Percentiles rank a stretch among this genome's conserved stretches.
phyloP scores from a whole-genome alignment of 192 early-diverging fungal species.

The Ambispora gerdemannii region DNA sequence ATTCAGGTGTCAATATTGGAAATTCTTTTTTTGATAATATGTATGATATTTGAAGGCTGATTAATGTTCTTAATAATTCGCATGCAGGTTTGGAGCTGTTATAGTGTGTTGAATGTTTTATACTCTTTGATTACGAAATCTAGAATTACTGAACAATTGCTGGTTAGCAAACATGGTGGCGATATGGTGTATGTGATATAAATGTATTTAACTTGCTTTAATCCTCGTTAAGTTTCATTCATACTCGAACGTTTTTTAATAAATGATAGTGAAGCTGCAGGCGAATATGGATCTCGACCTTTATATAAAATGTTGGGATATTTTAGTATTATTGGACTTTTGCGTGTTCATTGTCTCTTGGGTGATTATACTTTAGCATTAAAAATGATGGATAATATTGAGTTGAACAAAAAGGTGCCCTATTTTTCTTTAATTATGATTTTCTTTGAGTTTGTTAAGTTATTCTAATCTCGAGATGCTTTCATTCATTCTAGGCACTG shows the following conservation, averaged over 20 bases:
- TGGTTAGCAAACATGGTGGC: slow-evolving; percentile 83
- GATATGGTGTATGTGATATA: slow-evolving; percentile 65
- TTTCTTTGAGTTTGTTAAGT: not conserved
- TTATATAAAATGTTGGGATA: slow-evolving; percentile 97
- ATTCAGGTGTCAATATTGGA: slow-evolving; percentile 44
- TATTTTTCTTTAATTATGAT: not conserved
- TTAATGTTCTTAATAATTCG: not conserved
- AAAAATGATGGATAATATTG: slow-evolving; percentile 95
- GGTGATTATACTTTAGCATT: slow-evolving; percentile 95
- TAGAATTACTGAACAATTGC: slow-evolving; percentile 88
- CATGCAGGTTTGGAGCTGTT: slow-evolving; percentile 81
- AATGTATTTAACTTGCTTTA: not conserved
- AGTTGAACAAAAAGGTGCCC: slow-evolving; percentile 76
- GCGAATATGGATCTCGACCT: slow-evolving; percentile 83
- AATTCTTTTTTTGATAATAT: not conserved
- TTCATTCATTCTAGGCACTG: slow-evolving; percentile 56
- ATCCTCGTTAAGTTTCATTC: not conserved
- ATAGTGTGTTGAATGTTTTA: slow-evolving; percentile 93
- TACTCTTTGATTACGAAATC: slow-evolving; percentile 97
- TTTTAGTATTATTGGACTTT: slow-evolving; percentile 88
- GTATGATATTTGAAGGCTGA: not conserved
- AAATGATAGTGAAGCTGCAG: slow-evolving; percentile 75
- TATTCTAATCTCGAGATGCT: too few species aligned
- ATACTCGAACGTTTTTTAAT: not conserved
- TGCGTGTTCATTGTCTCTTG: slow-evolving; percentile 92